Evolutionary conservation across 139 green algal species (phyloP), one percentile per base, ranked within the genome.

Genomic region (Trebouxia sp.): DNA sequence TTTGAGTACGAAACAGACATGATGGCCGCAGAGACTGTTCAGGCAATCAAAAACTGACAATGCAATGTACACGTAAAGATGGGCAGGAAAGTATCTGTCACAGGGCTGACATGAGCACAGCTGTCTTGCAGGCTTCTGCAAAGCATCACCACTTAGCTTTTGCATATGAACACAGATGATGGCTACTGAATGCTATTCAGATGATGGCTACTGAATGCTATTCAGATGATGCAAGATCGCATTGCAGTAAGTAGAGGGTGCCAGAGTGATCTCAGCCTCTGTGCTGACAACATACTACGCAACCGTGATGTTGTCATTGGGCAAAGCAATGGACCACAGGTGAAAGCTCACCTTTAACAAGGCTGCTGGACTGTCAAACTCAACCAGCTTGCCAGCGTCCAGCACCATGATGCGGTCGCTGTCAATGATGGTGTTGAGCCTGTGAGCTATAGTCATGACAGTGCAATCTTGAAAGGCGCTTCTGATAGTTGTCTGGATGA

Each of bases 401-500:
- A 96, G 84, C 42, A 96, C 79, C 82, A 96, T 82, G 43, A 94
- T 89, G 12, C 83, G 80, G 67, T 94, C 91, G 15, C 65, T 84
- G 80, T 96, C 91, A 26, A 93, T 90, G 82, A 96, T 94, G 22
- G 92, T 96, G 88, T 92, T 85, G 78, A 96, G 89, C 39, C 87
- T 69, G 77, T 92, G 89, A 1, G 89, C 89, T 26, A 92, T 92
- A 10, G 88, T 92, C 35, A 92, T 82, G 37, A 92, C 88, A 6
- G 89, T 92, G 78, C 88, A 88, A 39, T 90, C 76, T 45, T 76
- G 78, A 58, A 92, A 92, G 50, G 83, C 75, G 5, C 70, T 75
- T 32, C 84, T 53, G 43, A 92, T 87, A 38, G 88, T 89, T 10
- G 38, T 37, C 79, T 92, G 88, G 8, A 83, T 76, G 32, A 81